Conservation (phyloP, 306 rosid genomes). For the Benincasa hispida region DNA sequence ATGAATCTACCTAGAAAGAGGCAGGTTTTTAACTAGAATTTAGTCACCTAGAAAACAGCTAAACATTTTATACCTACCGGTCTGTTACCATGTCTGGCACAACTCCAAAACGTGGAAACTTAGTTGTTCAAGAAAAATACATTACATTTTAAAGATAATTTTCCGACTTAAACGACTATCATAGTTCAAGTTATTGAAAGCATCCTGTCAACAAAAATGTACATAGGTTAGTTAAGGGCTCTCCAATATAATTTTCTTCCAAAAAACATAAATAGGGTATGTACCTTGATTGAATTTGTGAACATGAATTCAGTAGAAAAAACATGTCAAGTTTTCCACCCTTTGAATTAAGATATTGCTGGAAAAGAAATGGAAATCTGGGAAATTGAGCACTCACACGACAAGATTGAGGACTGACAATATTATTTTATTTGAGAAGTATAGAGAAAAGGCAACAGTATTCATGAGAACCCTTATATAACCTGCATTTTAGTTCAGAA, state of each 20-base stretch:
- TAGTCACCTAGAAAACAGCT: too few species aligned
- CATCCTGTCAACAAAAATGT: background rate
- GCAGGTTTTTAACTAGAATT: too few species aligned
- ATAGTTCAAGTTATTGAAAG: background rate
- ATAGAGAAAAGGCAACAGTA: constrained; percentile 51
- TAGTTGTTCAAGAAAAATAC: constrained; percentile 17
- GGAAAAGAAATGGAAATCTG: background rate
- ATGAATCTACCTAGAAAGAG: too few species aligned
- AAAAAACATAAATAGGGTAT: background rate
- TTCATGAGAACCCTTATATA: constrained; percentile 71
- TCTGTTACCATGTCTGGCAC: constrained; percentile 98
- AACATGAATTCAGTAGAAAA: constrained; percentile 21
- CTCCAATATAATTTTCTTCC: background rate
- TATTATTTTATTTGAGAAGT: constrained; percentile 65
- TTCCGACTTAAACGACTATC: background rate
- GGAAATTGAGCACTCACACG: constrained; percentile 39
- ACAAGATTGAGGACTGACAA: constrained; percentile 68
- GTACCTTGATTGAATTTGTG: constrained; percentile 98
- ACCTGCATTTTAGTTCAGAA: constrained; percentile 39
- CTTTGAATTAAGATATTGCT: background rate
- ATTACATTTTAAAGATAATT: constrained; percentile 4
- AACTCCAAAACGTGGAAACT: constrained; percentile 97
- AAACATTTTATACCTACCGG: too few species aligned
- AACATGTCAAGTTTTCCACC: background rate
- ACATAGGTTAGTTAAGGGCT: background rate